Conservation (phyloP, 2,329 filamentous ascomycete species). For the Daldinia sp. region DNA sequence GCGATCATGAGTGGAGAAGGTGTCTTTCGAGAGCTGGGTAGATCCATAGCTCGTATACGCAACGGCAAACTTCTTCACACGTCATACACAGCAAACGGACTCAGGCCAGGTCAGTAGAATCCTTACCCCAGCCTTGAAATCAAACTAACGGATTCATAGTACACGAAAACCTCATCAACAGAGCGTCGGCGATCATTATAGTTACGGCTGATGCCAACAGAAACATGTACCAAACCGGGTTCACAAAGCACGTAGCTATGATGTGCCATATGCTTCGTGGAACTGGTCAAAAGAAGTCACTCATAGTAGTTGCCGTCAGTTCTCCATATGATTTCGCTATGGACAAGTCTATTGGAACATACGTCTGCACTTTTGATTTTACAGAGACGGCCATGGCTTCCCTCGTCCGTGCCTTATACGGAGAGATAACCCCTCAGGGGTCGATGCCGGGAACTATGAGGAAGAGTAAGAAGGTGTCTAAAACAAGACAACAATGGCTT, state of each 20-base stretch:
- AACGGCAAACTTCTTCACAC: conserved; percentile 90
- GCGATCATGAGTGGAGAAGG: conserved; percentile 89
- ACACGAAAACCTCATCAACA: conserved; percentile 90
- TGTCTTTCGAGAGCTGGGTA: conserved; percentile 88
- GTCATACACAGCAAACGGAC: conserved; percentile 92
- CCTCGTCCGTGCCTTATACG: conserved; percentile 83
- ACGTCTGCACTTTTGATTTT: conserved; percentile 95
- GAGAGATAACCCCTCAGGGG: conserved; percentile 69
- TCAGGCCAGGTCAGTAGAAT: conserved; percentile 69
- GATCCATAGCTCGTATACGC: conserved; percentile 84
- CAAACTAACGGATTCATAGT: conserved; percentile 54
- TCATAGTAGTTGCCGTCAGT: conserved; percentile 91
- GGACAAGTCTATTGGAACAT: conserved; percentile 89
- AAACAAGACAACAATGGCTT: conserved; percentile 94
- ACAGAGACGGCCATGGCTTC: conserved; percentile 90
- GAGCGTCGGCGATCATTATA: conserved; percentile 87
- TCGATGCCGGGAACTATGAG: conserved; percentile 77
- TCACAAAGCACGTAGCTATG: conserved; percentile 95
- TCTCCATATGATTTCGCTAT: conserved; percentile 97
- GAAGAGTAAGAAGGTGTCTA: conserved; percentile 85
- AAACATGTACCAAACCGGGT: conserved; percentile 92
- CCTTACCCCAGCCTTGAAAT: conserved; percentile 4
- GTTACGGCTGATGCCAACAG: conserved; percentile 93
- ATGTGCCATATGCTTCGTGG: conserved; percentile 86
- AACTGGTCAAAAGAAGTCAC: conserved; percentile 82